phyloP scores from a whole-genome alignment of 1,284 basidiomycete genomes.

The Trichosporon coremiiforme region DNA sequence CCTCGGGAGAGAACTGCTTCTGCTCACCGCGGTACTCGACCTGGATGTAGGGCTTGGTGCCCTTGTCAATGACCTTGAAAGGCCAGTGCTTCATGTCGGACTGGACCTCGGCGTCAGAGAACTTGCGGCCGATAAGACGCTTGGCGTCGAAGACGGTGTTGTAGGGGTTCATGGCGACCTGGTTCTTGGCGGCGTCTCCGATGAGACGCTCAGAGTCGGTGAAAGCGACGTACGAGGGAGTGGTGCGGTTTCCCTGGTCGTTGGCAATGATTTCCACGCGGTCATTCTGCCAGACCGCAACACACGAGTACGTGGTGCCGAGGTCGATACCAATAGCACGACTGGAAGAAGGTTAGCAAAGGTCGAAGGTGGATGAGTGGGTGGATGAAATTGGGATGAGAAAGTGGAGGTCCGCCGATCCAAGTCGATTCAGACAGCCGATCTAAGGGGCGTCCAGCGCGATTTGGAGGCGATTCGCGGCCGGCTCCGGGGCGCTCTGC shows the following conservation, averaged over 20 bases:
- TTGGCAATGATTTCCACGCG: slow-evolving; percentile 69
- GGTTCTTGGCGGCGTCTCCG: slow-evolving; percentile 63
- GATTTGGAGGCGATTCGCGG: neutral
- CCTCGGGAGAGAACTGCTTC: slow-evolving; percentile 65
- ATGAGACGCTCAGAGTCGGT: slow-evolving; percentile 84
- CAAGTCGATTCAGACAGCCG: neutral
- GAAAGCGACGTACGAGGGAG: slow-evolving; percentile 91
- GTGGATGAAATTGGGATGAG: neutral
- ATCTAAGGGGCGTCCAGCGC: neutral
- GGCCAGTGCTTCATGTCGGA: slow-evolving; percentile 90
- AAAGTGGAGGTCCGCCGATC: neutral
- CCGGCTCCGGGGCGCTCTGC: neutral
- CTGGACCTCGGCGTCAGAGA: slow-evolving; percentile 64
- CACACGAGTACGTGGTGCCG: slow-evolving; percentile 74
- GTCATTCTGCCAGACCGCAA: slow-evolving; percentile 98
- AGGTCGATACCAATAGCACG: slow-evolving; percentile 22
- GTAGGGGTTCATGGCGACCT: slow-evolving; percentile 61
- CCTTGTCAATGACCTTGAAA: slow-evolving; percentile 82
- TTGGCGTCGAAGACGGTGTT: slow-evolving; percentile 82
- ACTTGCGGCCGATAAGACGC: slow-evolving; percentile 86
- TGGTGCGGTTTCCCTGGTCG: slow-evolving; percentile 94
- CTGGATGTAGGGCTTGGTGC: slow-evolving; percentile 81
- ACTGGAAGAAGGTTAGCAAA: neutral
- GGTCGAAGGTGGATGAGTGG: neutral
- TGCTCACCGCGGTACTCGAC: slow-evolving; percentile 88